Percentiles rank a stretch among this genome's conserved stretches.
Conservation (phyloP, 208 protist species). For the Wallacemonas sp. region DNA sequence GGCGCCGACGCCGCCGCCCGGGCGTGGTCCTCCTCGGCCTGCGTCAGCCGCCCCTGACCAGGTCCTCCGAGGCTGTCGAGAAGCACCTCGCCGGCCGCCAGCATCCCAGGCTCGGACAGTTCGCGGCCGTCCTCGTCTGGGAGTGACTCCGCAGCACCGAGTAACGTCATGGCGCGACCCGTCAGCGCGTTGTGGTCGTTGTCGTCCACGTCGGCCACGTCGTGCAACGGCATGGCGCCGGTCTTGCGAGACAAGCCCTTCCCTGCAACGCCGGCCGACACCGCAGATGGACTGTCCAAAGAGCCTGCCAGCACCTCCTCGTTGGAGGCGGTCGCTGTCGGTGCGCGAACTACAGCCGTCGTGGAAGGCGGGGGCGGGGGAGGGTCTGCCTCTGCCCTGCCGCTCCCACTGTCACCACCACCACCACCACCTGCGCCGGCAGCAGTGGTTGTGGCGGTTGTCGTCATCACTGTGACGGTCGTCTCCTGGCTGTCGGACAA, state of each 20-base stretch:
- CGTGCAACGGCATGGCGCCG: no score
- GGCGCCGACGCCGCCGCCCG: background rate
- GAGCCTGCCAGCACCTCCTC: constrained; percentile 8
- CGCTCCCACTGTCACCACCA: no score
- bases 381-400: no score
- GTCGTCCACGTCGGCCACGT: background rate
- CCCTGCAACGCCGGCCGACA: background rate
- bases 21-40: background rate
- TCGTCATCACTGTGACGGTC: background rate
- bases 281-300: background rate
- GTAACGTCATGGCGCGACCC: background rate
- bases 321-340: no score
- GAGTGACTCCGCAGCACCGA: background rate
- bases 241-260: no score
- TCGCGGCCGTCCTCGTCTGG: background rate
- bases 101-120: background rate
- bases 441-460: background rate
- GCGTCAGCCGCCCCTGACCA: background rate
- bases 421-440: no score
- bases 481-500: background rate
- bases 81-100: background rate
- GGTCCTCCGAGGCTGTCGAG: constrained; percentile 10
- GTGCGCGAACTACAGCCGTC: no score
- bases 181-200: background rate
- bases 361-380: no score